Evolutionary conservation across 345 rosid genomes (phyloP).

Genomic region (Sapria himalayana): DNA sequence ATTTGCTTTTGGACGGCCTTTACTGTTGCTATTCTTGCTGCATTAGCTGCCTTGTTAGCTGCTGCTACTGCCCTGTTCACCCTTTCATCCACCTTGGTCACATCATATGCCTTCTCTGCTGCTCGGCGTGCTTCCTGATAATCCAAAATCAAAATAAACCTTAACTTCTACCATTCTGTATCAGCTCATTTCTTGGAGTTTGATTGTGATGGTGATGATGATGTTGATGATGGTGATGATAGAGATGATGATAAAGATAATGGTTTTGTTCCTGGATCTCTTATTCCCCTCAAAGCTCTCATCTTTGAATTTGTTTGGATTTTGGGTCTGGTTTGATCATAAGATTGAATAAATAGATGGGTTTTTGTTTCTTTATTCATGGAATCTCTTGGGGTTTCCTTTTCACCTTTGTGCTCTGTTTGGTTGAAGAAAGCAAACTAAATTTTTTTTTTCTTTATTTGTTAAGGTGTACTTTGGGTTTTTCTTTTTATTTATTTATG

Average conservation of each 20-base stretch:
- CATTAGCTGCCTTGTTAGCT: constrained; percentile 67
- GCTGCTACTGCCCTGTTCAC: constrained; percentile 42
- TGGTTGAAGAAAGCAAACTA: not conserved
- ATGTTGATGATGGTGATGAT: constrained; percentile 8
- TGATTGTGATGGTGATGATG: constrained; percentile 3
- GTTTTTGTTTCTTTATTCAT: not conserved
- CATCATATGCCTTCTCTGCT: constrained; percentile 33
- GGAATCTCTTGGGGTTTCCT: too few species aligned
- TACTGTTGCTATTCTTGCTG: constrained; percentile 69
- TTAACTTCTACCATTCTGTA: too few species aligned
- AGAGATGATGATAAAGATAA: constrained; percentile 11
- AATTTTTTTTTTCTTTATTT: not conserved
- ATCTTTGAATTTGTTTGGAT: too few species aligned
- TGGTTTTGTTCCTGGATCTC: constrained; percentile 31
- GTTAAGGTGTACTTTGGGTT: not conserved
- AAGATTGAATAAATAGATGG: constrained; percentile 46
- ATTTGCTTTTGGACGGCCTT: constrained; percentile 52
- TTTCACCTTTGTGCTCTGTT: not conserved
- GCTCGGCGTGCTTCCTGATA: constrained; percentile 67
- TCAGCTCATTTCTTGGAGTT: too few species aligned
- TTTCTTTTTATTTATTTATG: not conserved
- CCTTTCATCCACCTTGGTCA: constrained; percentile 39
- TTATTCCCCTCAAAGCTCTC: constrained; percentile 35
- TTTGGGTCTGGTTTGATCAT: too few species aligned
- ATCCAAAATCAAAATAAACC: too few species aligned